Evolutionary conservation across 2,329 filamentous ascomycete genomes (phyloP).

Genomic region (Pseudonectria foliicola): DNA sequence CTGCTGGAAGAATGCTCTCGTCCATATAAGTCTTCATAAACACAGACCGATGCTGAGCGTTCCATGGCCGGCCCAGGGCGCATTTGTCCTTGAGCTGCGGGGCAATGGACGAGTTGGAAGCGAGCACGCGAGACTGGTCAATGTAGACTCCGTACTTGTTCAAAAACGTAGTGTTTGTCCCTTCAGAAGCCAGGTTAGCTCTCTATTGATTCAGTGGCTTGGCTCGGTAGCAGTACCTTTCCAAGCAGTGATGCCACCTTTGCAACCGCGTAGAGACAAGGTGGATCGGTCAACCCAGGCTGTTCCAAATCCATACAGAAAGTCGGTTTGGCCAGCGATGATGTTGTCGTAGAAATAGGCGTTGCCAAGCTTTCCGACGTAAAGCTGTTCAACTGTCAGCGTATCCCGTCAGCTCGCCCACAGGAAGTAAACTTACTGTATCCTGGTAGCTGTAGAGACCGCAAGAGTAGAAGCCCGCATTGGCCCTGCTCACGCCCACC

Average conservation of each 20-base stretch:
- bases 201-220: too few species aligned
- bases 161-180: slow-evolving; percentile 52
- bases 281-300: slow-evolving; percentile 50
- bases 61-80: slow-evolving; percentile 57
- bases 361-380: slow-evolving; percentile 59
- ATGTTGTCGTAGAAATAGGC: slow-evolving; percentile 55
- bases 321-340: slow-evolving; percentile 60
- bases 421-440: too few species aligned
- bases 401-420: too few species aligned
- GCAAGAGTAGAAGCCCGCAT: slow-evolving; percentile 60
- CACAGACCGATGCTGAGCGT: slow-evolving; percentile 48
- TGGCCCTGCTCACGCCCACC: slow-evolving; percentile 53
- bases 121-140: slow-evolving; percentile 43
- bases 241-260: slow-evolving; percentile 63
- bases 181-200: too few species aligned
- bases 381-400: slow-evolving; percentile 36
- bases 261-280: slow-evolving; percentile 51
- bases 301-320: slow-evolving; percentile 62
- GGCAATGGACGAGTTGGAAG: slow-evolving; percentile 44
- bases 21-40: slow-evolving; percentile 51
- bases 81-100: slow-evolving; percentile 35
- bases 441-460: slow-evolving; percentile 64
- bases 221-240: slow-evolving; percentile 36
- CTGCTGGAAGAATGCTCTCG: slow-evolving; percentile 41
- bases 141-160: slow-evolving; percentile 65